A percentile compares a stretch with the other conserved stretches of the same genome.
Conservation (phyloP, 306 rosid species). For the Urtica urens region DNA sequence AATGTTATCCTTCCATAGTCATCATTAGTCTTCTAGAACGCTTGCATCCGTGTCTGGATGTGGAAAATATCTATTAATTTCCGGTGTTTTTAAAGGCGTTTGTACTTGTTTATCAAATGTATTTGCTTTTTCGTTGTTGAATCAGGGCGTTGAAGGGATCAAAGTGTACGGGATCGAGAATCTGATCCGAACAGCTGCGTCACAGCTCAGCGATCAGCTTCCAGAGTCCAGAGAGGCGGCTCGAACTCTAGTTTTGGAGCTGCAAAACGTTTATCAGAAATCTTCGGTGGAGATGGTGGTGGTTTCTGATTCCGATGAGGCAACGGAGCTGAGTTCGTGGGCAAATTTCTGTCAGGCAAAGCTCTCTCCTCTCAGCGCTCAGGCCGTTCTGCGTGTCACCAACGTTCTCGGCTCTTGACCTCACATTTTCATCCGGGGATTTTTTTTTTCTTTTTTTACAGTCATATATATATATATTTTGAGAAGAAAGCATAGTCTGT, state of each 20-base stretch:
- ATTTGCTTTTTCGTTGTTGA: slow-evolving; percentile 2
- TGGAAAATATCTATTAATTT: no score
- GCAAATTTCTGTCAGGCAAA: slow-evolving; percentile 77
- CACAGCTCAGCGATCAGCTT: slow-evolving; percentile 91
- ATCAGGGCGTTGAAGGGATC: slow-evolving; percentile 86
- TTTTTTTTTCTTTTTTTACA: no score
- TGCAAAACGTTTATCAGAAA: slow-evolving; percentile 69
- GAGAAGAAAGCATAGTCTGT: slow-evolving; percentile 28
- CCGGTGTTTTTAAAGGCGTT: no score
- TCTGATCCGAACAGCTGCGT: slow-evolving; percentile 79
- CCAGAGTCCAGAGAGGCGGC: slow-evolving; percentile 99
- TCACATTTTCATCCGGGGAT: no score
- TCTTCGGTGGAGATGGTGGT: slow-evolving; percentile 24
- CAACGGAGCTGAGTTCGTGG: slow-evolving; percentile 55
- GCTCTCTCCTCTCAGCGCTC: slow-evolving; percentile 88
- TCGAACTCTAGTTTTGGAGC: slow-evolving; percentile 66
- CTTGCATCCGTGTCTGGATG: no score
- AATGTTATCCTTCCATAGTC: no score
- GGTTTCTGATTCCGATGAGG: slow-evolving; percentile 25
- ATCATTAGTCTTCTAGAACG: no score
- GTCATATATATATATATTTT: slow-evolving; percentile 19
- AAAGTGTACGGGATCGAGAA: slow-evolving; percentile 78
- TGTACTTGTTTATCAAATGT: no score
- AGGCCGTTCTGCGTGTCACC: slow-evolving; percentile 91
- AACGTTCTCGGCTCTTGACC: slow-evolving; percentile 51